phyloP scores from a whole-genome alignment of 1,139 yeast genomes.

The Pneumocystis canis region DNA sequence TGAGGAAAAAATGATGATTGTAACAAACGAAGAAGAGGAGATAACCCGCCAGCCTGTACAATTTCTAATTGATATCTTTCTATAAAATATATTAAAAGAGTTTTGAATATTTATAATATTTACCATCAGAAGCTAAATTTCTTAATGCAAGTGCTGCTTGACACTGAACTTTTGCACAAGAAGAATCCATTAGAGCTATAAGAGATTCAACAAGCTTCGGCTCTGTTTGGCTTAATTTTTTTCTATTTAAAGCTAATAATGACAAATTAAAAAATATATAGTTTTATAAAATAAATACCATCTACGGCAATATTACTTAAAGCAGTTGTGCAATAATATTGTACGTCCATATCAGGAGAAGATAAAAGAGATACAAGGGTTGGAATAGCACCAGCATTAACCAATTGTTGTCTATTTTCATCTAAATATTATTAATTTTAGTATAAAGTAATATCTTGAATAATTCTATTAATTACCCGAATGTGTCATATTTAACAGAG shows the following conservation, averaged over 20 bases:
- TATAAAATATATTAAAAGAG: background rate
- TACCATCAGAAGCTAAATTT: constrained; percentile 83
- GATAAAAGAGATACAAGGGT: constrained; percentile 80
- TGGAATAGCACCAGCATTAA: constrained; percentile 96
- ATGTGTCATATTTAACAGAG: constrained; percentile 92
- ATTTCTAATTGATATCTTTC: constrained; percentile 78
- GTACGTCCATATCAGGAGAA: constrained; percentile 88
- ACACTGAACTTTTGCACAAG: constrained; percentile 84
- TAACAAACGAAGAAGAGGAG: constrained; percentile 72
- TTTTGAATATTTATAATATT: constrained; percentile 15
- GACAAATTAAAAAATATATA: background rate
- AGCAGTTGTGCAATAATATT: constrained; percentile 95
- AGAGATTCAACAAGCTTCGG: constrained; percentile 84
- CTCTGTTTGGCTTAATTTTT: constrained; percentile 77
- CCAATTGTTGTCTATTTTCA: constrained; percentile 91
- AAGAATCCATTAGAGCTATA: constrained; percentile 78
- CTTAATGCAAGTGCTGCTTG: constrained; percentile 94
- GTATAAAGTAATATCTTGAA: background rate
- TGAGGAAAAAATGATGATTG: constrained; percentile 86
- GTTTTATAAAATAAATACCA: constrained; percentile 8
- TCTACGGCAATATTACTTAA: constrained; percentile 94
- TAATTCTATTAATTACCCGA: constrained; percentile 26
- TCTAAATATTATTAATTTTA: constrained; percentile 25
- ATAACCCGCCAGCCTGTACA: constrained; percentile 88
- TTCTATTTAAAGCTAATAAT: constrained; percentile 52